Base-by-base conservation (phyloP, 768 basidiomycete species). In the Lentinula detonsa region DNA sequence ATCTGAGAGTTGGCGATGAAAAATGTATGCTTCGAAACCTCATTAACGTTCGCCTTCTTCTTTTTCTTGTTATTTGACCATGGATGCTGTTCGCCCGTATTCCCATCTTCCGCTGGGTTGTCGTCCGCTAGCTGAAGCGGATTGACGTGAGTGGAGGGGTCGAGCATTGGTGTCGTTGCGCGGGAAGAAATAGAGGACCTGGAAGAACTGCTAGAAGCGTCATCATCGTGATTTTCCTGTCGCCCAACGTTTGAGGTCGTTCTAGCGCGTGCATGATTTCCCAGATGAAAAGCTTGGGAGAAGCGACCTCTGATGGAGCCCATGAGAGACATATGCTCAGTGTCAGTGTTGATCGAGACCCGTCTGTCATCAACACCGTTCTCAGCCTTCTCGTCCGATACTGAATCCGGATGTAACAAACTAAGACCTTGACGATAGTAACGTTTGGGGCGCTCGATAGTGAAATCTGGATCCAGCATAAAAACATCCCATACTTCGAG, bases 401-500 rank as follows among this genome's bases (percentile, higher is more conserved):
- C 49, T 63, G 64, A 42, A 62, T 61, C 62, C 13, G 74, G 71
- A 60, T 84, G 82, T 62, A 89, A 71, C 21, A 95, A 74, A 64
- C 86, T 85, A 34, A 98, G 74, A 4, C 93, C 91, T 66, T 92
- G 89, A 15, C 95, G 86, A 68, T 95, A 94, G 65, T 90, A 90
- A 39, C 96, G 82, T 68, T 85, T 88, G 1, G 96, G 96, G n/a
- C 92, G 85, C 68, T 94, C 86, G 58, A 98, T 93, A 56, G 80
- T 79, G 69, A 99, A 98, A 68, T 94, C 89, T 0, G 83, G 74
- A 70, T 98, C 96, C 56, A 98, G 76, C 43, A 98, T 79, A 74
- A 99, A 96, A 11, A 98, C 95, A 62, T 98, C 96, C 85, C 90
- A 93, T 42, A 97, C 75, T n/a, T 75, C 77, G n/a, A 88, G 77